Conservation (phyloP, 192 early-diverging fungal genomes). For the Jimgerdemannia lactiflua region DNA sequence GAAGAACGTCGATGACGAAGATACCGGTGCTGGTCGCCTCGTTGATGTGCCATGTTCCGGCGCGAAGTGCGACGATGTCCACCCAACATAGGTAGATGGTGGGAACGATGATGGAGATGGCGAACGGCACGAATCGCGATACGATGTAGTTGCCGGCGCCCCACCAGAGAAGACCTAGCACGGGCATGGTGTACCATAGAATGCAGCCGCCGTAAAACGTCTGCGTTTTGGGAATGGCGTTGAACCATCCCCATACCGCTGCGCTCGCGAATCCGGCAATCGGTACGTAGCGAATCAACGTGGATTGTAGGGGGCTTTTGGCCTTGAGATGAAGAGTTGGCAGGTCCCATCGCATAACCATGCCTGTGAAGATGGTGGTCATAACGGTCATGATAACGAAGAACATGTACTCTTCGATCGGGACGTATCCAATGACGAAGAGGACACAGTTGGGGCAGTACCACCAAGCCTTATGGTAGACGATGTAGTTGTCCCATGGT, state of each 20-base stretch:
- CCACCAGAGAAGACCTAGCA: conserved; percentile 46
- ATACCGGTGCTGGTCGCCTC: conserved; percentile 30
- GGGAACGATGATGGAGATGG: conserved; percentile 24
- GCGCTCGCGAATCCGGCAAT: conserved; percentile 11
- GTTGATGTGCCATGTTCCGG: conserved; percentile 47
- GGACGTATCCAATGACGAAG: conserved; percentile 54
- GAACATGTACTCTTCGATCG: conserved; percentile 57
- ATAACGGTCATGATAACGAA: conserved; percentile 54
- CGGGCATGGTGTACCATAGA: conserved; percentile 42
- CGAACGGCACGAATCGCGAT: conserved; percentile 15
- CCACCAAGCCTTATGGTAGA: conserved; percentile 48
- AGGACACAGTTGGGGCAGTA: conserved; percentile 44
- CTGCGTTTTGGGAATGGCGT: conserved; percentile 26
- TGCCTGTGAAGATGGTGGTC: conserved; percentile 26
- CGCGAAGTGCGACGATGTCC: conserved; percentile 38
- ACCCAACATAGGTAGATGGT: conserved; percentile 48
- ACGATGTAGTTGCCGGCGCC: conserved; percentile 43
- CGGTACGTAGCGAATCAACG: conserved; percentile 19
- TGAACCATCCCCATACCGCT: conserved; percentile 22
- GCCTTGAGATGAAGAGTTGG: conserved; percentile 24
- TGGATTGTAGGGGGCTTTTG: conserved; percentile 1
- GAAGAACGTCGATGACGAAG: conserved; percentile 35
- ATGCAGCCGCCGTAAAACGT: conserved; percentile 46
- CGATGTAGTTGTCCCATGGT: conserved; percentile 56
- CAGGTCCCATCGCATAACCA: conserved; percentile 34